Evolutionary conservation across 2,329 filamentous ascomycete genomes (phyloP), one percentile per base, ranked within the genome.

Genomic region (Gremmenia infestans): DNA sequence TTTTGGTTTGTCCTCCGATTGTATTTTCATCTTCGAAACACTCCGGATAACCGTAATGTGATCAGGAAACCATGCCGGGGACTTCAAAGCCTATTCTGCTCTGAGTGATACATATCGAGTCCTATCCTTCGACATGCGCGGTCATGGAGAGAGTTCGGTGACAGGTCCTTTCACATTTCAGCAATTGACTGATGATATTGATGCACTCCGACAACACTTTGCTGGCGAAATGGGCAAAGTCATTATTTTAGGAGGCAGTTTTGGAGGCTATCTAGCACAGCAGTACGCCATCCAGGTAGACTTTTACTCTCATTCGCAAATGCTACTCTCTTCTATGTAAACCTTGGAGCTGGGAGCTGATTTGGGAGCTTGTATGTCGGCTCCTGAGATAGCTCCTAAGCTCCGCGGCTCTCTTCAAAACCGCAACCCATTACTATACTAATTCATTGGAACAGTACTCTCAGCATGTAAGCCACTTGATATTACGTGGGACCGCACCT

Each of bases 231-330:
- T 65, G 0, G 45, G 58, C 19, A 59, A 67, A 14, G 67, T 65
- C 12, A 66, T 74, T 35, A 66, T 74, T 22, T 70, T 69, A 14
- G 72, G 72, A 8, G 72, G 72, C 2, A 73, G 71, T 54, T 74
- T 74, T 46, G 72, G 72, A 9, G 72, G 72, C 0, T 74, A 71
- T 39, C 58, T 74, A 4, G 72, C 72, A 0, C 70, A 71, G 56
- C 68, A 72, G 4, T 74, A 74, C 55, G 70, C 72, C 12, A 72
- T 74, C 12, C 28, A 32, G 28, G 28, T 32, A 12, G 2, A 9
- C 9, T 32, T 32, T 32, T 32, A 12, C 4, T 32, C 3, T 32
- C 28, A 32, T 12, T 32, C 9, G 1, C 1, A 4, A 32, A 32
- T 11, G 2, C 28, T 32, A 9, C 8, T 32, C 28, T 32, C 8